These are phyloP conservation scores for Syzygium malaccense DNA, from an alignment of 441 rosid species.

Conservation along the genomic window DNA sequence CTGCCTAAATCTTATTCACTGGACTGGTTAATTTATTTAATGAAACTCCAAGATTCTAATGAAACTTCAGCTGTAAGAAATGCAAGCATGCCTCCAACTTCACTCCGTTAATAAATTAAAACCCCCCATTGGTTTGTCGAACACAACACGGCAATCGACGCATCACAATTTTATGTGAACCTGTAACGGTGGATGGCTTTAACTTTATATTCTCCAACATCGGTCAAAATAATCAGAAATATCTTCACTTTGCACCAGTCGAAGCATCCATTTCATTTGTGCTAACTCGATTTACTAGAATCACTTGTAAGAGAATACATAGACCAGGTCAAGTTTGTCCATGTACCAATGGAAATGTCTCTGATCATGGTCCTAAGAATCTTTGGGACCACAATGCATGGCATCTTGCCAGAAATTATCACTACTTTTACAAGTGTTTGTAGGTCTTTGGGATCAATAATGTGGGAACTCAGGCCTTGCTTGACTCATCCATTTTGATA, in stretches of 20 bases:
- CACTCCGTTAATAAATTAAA: not conserved
- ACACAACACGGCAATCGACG: not conserved
- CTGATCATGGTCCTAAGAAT: not conserved
- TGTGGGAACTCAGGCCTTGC: not conserved
- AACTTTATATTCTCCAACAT: not conserved
- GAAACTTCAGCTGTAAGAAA: not conserved
- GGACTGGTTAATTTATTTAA: not conserved
- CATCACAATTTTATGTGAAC: not conserved
- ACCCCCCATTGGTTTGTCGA: not conserved
- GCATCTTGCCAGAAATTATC: not conserved
- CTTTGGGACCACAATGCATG: not conserved
- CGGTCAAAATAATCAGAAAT: not conserved
- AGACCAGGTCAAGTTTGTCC: not conserved
- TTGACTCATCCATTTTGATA: not conserved
- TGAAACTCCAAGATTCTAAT: not conserved
- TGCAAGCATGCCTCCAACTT: not conserved
- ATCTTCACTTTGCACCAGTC: not conserved
- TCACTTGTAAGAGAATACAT: not conserved
- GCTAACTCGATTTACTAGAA: not conserved
- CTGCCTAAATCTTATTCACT: not conserved
- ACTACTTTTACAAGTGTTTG: not conserved
- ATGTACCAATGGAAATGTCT: not conserved
- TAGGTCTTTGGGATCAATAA: not conserved
- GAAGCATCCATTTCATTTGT: not conserved
- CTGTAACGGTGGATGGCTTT: not conserved